phyloP scores from a whole-genome alignment of 2,329 filamentous ascomycete genomes.

The Didymella arachidicola region DNA sequence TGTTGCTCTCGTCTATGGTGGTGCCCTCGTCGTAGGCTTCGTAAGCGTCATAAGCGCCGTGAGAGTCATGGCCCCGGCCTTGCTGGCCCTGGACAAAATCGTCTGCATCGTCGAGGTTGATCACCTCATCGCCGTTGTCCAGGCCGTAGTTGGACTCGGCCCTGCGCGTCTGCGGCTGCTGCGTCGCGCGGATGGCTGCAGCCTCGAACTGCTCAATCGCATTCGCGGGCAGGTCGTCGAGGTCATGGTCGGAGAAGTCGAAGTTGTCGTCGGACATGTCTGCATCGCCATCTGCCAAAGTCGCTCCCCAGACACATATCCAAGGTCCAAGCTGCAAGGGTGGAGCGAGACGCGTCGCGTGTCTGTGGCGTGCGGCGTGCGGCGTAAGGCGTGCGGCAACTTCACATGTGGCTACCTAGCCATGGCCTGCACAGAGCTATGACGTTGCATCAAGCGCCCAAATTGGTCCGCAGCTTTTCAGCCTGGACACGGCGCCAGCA shows the following conservation, averaged over 20 bases:
- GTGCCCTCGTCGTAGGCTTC: constrained; percentile 9
- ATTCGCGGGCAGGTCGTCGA: constrained; percentile 56
- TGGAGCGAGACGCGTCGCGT: constrained; percentile 4
- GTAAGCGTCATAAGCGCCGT: not conserved
- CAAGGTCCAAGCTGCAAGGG: constrained; percentile 12
- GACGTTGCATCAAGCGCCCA: constrained; percentile 16
- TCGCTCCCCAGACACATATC: constrained; percentile 28
- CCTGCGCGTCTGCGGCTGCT: constrained; percentile 27
- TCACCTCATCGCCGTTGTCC: constrained; percentile 54
- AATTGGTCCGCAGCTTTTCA: constrained; percentile 20
- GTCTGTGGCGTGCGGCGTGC: not conserved
- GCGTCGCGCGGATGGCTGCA: constrained; percentile 54
- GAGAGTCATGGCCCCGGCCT: not conserved
- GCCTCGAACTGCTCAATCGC: constrained; percentile 56
- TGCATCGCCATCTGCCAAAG: not conserved
- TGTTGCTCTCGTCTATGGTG: constrained; percentile 12
- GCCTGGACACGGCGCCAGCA: constrained; percentile 1
- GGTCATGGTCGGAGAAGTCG: constrained; percentile 55
- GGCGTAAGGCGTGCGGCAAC: constrained; percentile 6
- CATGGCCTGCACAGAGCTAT: not conserved
- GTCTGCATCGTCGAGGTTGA: constrained; percentile 54
- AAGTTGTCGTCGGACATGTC: constrained; percentile 53
- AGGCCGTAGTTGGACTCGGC: constrained; percentile 53
- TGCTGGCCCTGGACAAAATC: not conserved
- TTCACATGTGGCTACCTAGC: constrained; percentile 15